Evolutionary conservation across 345 rosid genomes (phyloP).

Genomic region (Microcos paniculata): DNA sequence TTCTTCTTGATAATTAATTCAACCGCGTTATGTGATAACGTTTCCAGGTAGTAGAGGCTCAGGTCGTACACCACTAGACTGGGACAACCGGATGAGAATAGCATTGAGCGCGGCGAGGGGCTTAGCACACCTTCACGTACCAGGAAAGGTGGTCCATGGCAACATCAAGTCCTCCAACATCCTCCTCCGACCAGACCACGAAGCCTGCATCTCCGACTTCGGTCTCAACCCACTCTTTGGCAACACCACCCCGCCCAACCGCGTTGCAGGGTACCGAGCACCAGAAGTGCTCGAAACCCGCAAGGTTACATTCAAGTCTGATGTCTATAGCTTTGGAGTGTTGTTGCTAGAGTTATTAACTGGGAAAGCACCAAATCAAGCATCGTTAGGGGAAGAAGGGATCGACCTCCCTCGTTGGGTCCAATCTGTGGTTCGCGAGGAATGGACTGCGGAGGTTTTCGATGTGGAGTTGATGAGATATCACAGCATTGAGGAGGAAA

Average conservation of each 20-base stretch:
- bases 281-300: conserved; percentile 84
- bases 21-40: not conserved
- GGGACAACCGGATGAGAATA: conserved; percentile 84
- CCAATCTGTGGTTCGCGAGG: conserved; percentile 93
- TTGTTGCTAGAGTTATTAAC: conserved; percentile 79
- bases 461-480: conserved; percentile 91
- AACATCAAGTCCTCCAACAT: conserved; percentile 92
- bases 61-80: conserved; percentile 85
- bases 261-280: conserved; percentile 91
- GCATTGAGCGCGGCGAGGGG: conserved; percentile 79
- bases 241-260: conserved; percentile 54
- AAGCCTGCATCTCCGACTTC: conserved; percentile 64
- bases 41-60: conserved; percentile 86
- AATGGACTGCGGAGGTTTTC: conserved; percentile 98
- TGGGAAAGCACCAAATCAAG: conserved; percentile 94
- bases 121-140: conserved; percentile 65
- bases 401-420: conserved; percentile 98
- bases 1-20: not conserved
- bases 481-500: conserved; percentile 93
- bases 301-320: conserved; percentile 76
- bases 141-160: conserved; percentile 75
- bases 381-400: conserved; percentile 94
- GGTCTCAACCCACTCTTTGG: conserved; percentile 85
- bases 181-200: conserved; percentile 71
- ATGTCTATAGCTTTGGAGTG: conserved; percentile 95